Conservation (phyloP, 108 stramenopile genomes). For the Skeletonema marinoi region DNA sequence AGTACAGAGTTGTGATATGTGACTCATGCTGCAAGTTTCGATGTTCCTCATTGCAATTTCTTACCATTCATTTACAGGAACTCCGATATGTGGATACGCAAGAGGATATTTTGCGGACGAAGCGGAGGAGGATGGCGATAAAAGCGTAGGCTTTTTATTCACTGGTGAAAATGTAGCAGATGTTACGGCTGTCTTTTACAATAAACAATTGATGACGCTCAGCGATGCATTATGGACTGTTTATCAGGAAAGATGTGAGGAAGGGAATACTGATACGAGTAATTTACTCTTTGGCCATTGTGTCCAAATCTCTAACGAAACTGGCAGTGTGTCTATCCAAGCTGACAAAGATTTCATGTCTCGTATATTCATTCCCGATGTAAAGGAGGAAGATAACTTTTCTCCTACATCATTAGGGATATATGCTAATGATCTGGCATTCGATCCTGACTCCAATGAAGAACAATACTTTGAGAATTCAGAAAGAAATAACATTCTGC, state of each 20-base stretch:
- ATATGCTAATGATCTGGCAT: slow-evolving; percentile 10
- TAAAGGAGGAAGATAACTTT: not conserved
- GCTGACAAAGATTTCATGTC: slow-evolving; percentile 4
- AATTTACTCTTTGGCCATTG: slow-evolving; percentile 8
- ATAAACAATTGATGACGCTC: slow-evolving; percentile 6
- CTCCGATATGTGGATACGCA: slow-evolving; percentile 5
- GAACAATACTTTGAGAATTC: slow-evolving; percentile 14
- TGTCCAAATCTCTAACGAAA: not conserved
- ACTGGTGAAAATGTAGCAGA: not conserved
- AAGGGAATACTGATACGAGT: not conserved
- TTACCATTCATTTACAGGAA: not conserved
- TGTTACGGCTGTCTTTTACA: slow-evolving; percentile 5
- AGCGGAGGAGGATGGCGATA: slow-evolving; percentile 1
- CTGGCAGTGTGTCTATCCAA: not conserved
- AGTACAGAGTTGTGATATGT: no score
- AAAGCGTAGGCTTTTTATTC: not conserved
- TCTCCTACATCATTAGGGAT: not conserved
- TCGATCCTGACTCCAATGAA: slow-evolving; percentile 2
- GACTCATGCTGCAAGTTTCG: no score
- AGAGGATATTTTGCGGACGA: slow-evolving; percentile 9
- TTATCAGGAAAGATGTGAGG: slow-evolving; percentile 1
- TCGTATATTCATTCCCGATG: slow-evolving; percentile 10
- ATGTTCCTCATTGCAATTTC: not conserved
- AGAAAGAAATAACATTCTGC: slow-evolving; percentile 13
- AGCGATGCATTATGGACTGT: slow-evolving; percentile 6